A percentile compares a stretch with the other conserved stretches of the same genome.
Conservation (phyloP, 257 asterid genomes). For the Anisodus tanguticus region DNA sequence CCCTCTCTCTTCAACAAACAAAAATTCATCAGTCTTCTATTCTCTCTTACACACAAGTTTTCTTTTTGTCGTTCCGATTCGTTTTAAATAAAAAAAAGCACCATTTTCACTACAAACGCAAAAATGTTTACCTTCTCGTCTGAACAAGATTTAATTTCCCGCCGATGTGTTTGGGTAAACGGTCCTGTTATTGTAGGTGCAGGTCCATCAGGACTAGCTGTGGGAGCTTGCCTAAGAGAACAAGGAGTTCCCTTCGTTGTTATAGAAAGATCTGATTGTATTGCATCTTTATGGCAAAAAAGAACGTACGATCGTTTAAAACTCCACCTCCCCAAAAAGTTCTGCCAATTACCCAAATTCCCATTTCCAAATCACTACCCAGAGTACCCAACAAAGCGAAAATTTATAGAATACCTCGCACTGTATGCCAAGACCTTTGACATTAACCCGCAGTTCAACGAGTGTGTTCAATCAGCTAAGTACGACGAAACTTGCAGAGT, state of each 20-base stretch:
- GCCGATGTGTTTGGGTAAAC: conserved; percentile 82
- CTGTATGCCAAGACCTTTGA: conserved; percentile 58
- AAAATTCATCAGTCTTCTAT: conserved; percentile 30
- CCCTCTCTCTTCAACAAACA: conserved; percentile 44
- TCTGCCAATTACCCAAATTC: conserved; percentile 71
- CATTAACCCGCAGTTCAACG: conserved; percentile 70
- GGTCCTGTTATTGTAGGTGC: conserved; percentile 91
- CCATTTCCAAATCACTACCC: conserved; percentile 89
- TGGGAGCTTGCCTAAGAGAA: conserved; percentile 76
- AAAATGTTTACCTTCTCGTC: conserved; percentile 54
- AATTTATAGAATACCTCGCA: conserved; percentile 74
- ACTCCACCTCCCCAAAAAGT: conserved; percentile 81
- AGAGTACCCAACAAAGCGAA: conserved; percentile 69
- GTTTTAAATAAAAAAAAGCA: neutral
- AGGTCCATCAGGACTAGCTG: conserved; percentile 94
- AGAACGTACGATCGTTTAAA: conserved; percentile 79
- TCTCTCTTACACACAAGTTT: neutral
- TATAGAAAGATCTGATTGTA: conserved; percentile 77
- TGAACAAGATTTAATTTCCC: conserved; percentile 46
- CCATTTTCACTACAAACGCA: neutral
- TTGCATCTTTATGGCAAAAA: conserved; percentile 93
- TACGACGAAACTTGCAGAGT: conserved; percentile 65
- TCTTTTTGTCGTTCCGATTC: neutral
- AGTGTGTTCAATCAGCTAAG: conserved; percentile 72
- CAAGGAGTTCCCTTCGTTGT: conserved; percentile 74